These are phyloP conservation scores for Ulota crispa DNA, from an alignment of 225 moss, liverwort and hornwort species.

Conservation along the genomic window DNA sequence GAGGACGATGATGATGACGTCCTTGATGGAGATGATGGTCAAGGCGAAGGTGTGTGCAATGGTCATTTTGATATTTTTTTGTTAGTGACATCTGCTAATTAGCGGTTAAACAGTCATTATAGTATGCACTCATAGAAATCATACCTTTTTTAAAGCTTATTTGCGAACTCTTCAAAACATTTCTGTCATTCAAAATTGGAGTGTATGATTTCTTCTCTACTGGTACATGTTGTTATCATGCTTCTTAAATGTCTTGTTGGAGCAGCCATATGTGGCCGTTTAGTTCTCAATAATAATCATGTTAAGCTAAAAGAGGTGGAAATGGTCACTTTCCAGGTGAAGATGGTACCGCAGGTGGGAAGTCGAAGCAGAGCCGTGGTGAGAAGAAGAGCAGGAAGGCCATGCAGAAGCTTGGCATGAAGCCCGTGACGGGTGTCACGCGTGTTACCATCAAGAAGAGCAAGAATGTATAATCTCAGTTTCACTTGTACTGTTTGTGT, in stretches of 20 bases:
- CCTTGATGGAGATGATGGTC: constrained; percentile 74
- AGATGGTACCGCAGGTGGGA: constrained; percentile 77
- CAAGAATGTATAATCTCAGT: constrained; percentile 67
- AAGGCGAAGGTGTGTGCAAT: constrained; percentile 56
- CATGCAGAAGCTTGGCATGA: constrained; percentile 99
- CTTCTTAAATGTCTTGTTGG: background rate
- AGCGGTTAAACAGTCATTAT: background rate
- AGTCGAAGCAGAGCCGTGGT: constrained; percentile 99
- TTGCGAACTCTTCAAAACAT: background rate
- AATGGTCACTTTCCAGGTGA: constrained; percentile 48
- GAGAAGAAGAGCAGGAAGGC: constrained; percentile 99
- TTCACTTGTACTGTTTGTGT: background rate
- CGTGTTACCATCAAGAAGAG: constrained; percentile 99
- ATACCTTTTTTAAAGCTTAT: too few relatives aligned
- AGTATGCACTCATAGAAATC: background rate
- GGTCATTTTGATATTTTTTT: background rate
- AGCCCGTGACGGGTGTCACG: constrained; percentile 93
- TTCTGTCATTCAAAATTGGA: background rate
- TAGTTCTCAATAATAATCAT: background rate
- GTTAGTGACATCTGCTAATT: background rate
- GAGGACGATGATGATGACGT: constrained; percentile 96
- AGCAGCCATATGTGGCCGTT: background rate
- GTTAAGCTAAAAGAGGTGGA: background rate
- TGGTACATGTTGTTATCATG: background rate
- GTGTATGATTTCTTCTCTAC: background rate